Conservation (phyloP, 257 asterid genomes). For the Solanum okadae region DNA sequence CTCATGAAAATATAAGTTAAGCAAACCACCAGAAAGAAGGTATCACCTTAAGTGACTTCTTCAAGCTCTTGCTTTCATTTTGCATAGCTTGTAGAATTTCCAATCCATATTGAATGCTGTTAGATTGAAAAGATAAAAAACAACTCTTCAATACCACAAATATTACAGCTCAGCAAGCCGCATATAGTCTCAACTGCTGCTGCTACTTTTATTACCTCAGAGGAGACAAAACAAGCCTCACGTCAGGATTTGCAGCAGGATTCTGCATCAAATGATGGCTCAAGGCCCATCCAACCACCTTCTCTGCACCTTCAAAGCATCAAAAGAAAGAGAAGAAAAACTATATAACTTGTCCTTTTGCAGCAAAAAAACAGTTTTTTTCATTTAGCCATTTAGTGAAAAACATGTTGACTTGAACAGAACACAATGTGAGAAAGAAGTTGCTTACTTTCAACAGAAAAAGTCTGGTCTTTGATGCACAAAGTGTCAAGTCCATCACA, state of each 20-base stretch:
- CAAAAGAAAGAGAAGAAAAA: neutral
- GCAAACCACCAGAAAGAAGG: neutral
- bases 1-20: neutral
- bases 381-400: neutral
- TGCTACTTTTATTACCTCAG: constrained; percentile 50
- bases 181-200: neutral
- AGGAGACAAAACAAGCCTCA: constrained; percentile 40
- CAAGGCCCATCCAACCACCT: constrained; percentile 83
- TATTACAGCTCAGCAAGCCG: neutral
- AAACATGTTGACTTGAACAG: neutral
- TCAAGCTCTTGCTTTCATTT: constrained; percentile 60
- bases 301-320: constrained; percentile 59
- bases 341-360: neutral
- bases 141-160: neutral
- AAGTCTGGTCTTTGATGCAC: constrained; percentile 65
- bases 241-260: constrained; percentile 39
- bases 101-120: constrained; percentile 69
- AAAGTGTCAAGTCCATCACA: constrained; percentile 62
- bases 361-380: neutral
- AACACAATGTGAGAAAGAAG: neutral
- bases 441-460: constrained; percentile 69
- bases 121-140: neutral
- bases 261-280: constrained; percentile 56
- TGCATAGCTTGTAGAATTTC: constrained; percentile 51
- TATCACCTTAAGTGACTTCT: constrained; percentile 79